Percentiles rank a stretch among this genome's conserved stretches.
phyloP scores from a whole-genome alignment of 805 yeast species.

The Debaryomyces tyrocola region DNA sequence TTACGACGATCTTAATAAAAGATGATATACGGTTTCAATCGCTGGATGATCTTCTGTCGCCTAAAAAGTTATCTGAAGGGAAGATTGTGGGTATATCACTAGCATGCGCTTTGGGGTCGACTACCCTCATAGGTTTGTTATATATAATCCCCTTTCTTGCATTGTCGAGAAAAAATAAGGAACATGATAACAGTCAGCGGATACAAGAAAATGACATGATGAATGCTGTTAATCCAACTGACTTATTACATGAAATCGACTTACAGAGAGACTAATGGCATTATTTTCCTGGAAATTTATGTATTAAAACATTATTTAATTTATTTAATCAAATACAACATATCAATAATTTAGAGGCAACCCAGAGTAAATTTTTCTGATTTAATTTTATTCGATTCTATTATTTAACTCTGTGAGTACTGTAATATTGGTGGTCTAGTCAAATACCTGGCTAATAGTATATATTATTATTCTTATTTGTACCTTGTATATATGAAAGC shows the following conservation, averaged over 20 bases:
- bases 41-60: constrained; percentile 27
- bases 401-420: too few species aligned
- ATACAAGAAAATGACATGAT: constrained; percentile 46
- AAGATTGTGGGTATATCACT: constrained; percentile 46
- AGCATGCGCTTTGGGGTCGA: constrained; percentile 47
- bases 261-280: constrained; percentile 31
- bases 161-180: constrained; percentile 29
- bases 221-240: constrained; percentile 44
- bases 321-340: too few species aligned
- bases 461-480: too few species aligned
- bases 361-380: too few species aligned
- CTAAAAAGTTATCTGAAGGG: constrained; percentile 31
- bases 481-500: too few species aligned
- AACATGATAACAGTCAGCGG: constrained; percentile 25
- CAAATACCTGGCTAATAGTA: too few species aligned
- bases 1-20: constrained; percentile 32
- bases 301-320: too few species aligned
- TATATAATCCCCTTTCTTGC: constrained; percentile 40
- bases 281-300: too few species aligned
- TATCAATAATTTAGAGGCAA: too few species aligned
- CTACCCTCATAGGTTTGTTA: constrained; percentile 39
- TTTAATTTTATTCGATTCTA: too few species aligned
- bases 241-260: constrained; percentile 45
- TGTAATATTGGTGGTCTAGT: too few species aligned
- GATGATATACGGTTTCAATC: constrained; percentile 37